Percentiles rank a stretch among this genome's conserved stretches.
Evolutionary conservation across 495 filamentous ascomycete genomes (phyloP).

Genomic region (Penicillium dipodomyicola): DNA sequence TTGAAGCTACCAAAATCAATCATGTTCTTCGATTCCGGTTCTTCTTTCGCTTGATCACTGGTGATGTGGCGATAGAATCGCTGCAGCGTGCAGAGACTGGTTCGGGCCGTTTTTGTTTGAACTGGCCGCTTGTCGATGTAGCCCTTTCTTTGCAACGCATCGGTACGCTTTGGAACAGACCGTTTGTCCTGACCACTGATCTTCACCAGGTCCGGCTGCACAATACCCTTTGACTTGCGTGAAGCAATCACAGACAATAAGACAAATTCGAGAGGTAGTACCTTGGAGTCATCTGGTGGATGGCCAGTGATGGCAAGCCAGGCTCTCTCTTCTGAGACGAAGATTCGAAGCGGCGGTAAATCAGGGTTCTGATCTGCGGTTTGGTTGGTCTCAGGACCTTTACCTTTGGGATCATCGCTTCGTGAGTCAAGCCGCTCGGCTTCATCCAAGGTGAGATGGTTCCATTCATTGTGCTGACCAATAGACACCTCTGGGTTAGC

Average conservation of each 20-base stretch:
- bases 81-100: slow-evolving; percentile 64
- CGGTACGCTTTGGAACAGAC: slow-evolving; percentile 79
- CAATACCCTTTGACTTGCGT: slow-evolving; percentile 63
- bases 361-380: slow-evolving; percentile 10
- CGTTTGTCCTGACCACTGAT: slow-evolving; percentile 84
- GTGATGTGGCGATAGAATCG: slow-evolving; percentile 47
- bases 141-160: slow-evolving; percentile 68
- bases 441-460: slow-evolving; percentile 47
- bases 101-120: slow-evolving; percentile 60
- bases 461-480: slow-evolving; percentile 40
- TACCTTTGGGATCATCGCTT: background rate
- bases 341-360: slow-evolving; percentile 42
- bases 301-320: slow-evolving; percentile 84
- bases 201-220: slow-evolving; percentile 73
- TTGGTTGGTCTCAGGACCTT: slow-evolving; percentile 4
- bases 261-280: slow-evolving; percentile 67
- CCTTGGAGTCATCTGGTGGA: slow-evolving; percentile 64
- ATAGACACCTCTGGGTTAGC: slow-evolving; percentile 53
- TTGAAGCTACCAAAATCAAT: slow-evolving; percentile 48
- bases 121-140: slow-evolving; percentile 81
- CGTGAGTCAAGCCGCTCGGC: slow-evolving; percentile 31
- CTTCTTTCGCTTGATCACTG: slow-evolving; percentile 10
- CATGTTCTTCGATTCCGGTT: slow-evolving; percentile 16
- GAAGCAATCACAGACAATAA: slow-evolving; percentile 80
- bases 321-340: slow-evolving; percentile 59